Base-by-base conservation (phyloP, 768 basidiomycete genomes). In the Leccinum obscurum region DNA sequence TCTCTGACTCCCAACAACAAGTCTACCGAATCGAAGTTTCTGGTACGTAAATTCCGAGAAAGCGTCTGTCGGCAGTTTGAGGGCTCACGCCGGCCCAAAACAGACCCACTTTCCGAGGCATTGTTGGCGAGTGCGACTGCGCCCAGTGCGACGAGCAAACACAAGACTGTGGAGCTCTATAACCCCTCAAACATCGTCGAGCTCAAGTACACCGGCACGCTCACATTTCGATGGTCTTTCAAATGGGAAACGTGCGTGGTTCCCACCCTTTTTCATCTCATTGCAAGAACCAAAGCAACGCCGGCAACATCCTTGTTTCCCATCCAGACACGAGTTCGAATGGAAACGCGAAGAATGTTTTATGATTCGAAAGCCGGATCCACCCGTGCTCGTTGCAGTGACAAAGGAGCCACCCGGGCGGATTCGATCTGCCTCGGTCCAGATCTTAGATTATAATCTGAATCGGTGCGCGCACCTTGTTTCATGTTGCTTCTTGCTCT, bases 271-370 rank as follows among this genome's bases (percentile, higher is more conserved):
- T 15, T 35, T 15, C 32, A 20, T n/a, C 1, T 37, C n/a, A 9
- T 52, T 17, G 28, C 9, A 9, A 26, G 34, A 34, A 30, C 20
- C 77, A 82, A 85, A 86, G 90, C 61, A 73, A 86, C 80, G 28
- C 8, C 44, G 24, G 32, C 11, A 24, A 7, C 14, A 44, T 52
- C 13, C 13, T 9, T 9, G 41, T 15, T 54, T 51, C 35, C 24
- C 28, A 20, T 39, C 28, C 66, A 93, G 92, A 39, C 88, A 93
- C 62, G 85, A 88, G 48, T 92, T 91, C 62, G 92, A 93, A 68
- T 94, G 92, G 92, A 89, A 85, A 68, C 82, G 88, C 49, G 90
- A 92, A 68, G 88, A 89, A 64, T 93, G 91, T 73, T 93, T 81
- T 72, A 84, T 93, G 73, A 72, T 93, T 48, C 84, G 92, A 22